A percentile compares a stretch with the other conserved stretches of the same genome.
phyloP scores from a whole-genome alignment of 345 rosid species.

The Ceriops decandra region DNA sequence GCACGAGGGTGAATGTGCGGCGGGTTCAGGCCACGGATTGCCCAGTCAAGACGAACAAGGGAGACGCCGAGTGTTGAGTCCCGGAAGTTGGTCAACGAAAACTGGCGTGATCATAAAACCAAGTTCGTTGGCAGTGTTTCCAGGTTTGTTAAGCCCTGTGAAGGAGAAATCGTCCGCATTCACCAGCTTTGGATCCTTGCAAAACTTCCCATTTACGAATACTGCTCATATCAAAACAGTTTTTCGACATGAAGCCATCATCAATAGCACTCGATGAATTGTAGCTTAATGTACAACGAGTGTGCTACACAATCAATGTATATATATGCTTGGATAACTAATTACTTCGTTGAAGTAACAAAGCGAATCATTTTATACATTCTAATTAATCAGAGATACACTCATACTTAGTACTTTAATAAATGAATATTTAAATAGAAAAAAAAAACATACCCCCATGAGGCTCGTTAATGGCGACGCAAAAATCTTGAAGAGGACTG shows the following conservation, averaged over 20 bases:
- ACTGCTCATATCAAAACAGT: not conserved
- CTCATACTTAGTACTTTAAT: too few species aligned
- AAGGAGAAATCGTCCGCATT: conserved; percentile 2
- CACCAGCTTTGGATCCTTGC: conserved; percentile 11
- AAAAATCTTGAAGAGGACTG: conserved; percentile 16
- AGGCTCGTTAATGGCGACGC: conserved; percentile 6
- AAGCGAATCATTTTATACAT: too few species aligned
- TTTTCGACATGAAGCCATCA: not conserved
- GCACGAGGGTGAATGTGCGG: too few species aligned
- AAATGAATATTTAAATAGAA: too few species aligned
- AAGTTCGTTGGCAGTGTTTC: not conserved
- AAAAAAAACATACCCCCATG: not conserved
- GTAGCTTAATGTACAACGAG: not conserved
- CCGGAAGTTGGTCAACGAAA: too few species aligned
- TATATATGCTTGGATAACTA: not conserved
- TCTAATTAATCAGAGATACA: too few species aligned
- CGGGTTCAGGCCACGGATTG: not conserved
- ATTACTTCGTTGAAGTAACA: not conserved
- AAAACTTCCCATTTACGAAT: conserved; percentile 7
- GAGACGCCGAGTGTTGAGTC: too few species aligned
- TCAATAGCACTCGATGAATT: not conserved
- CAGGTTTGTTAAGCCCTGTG: not conserved
- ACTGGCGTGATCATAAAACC: too few species aligned
- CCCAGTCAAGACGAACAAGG: too few species aligned
- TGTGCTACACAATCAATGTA: too few species aligned